Percentiles rank a stretch among this genome's conserved stretches.
These are phyloP conservation scores for Stachybotrys elegans DNA, from an alignment of 2,329 filamentous ascomycete species.

Conservation along the genomic window DNA sequence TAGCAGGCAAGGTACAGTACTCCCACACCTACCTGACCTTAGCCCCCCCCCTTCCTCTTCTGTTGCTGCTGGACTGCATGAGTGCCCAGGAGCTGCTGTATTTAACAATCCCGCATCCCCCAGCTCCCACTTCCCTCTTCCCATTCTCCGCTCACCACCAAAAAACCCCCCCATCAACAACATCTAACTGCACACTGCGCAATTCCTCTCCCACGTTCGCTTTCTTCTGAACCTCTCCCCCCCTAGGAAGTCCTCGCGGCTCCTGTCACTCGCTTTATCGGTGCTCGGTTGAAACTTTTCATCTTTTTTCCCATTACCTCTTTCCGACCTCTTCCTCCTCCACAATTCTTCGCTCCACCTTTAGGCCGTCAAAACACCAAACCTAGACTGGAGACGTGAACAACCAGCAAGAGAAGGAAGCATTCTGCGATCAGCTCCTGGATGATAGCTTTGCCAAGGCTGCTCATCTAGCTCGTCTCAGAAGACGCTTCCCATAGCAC, in stretches of 20 bases:
- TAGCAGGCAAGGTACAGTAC: too few species aligned
- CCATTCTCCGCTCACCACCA: slow-evolving; percentile 20
- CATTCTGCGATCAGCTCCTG: too few species aligned
- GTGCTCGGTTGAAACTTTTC: slow-evolving; percentile 35
- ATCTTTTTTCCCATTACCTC: slow-evolving; percentile 37
- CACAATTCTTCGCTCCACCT: slow-evolving; percentile 6
- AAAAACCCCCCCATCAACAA: slow-evolving; percentile 18
- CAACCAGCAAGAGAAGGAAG: too few species aligned
- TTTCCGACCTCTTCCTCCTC: slow-evolving; percentile 13
- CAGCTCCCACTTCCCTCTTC: slow-evolving; percentile 14
- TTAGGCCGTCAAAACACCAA: too few species aligned
- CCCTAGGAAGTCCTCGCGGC: slow-evolving; percentile 67
- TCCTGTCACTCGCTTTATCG: slow-evolving; percentile 69
- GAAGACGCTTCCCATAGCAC: too few species aligned
- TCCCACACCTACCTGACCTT: not conserved
- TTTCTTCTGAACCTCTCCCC: slow-evolving; percentile 32
- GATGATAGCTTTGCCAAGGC: too few species aligned
- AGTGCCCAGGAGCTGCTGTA: too few species aligned
- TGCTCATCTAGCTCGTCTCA: too few species aligned
- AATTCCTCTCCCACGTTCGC: slow-evolving; percentile 41
- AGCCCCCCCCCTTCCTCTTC: not conserved
- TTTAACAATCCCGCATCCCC: slow-evolving; percentile 21
- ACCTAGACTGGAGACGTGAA: too few species aligned
- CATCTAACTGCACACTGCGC: slow-evolving; percentile 7
- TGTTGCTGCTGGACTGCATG: not conserved